Evolutionary conservation across 306 rosid species (phyloP).

Genomic region (Cucurbita pepo): DNA sequence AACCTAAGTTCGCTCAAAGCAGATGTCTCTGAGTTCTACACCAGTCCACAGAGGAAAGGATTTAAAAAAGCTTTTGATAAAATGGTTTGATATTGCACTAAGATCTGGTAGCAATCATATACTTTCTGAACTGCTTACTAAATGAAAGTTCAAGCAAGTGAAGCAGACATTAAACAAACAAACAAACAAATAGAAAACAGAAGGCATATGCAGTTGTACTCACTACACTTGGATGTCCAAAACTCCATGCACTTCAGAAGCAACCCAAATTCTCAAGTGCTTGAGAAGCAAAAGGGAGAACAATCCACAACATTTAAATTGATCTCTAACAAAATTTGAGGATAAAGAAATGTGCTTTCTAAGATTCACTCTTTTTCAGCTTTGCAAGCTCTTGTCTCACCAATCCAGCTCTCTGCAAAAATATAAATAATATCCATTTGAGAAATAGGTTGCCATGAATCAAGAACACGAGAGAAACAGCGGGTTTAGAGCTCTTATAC

Average conservation of each 20-base stretch:
- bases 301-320: not conserved
- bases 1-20: slow-evolving; percentile 30
- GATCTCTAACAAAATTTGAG: not conserved
- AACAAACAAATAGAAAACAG: not conserved
- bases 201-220: not conserved
- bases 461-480: not conserved
- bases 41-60: slow-evolving; percentile 7
- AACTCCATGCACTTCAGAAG: not conserved
- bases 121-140: not conserved
- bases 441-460: not conserved
- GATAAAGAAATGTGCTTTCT: not conserved
- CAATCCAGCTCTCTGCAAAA: slow-evolving; percentile 63
- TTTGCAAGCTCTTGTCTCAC: slow-evolving; percentile 74
- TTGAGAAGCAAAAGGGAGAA: not conserved
- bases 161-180: not conserved
- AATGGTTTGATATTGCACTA: not conserved
- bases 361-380: slow-evolving; percentile 44
- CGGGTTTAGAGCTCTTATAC: not conserved
- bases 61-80: slow-evolving; percentile 38
- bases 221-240: not conserved
- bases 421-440: not conserved
- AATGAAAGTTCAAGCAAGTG: not conserved
- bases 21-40: not conserved
- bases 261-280: not conserved
- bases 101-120: not conserved